Percentiles rank a stretch among this genome's conserved stretches.
Conservation (phyloP, 179 eudicot genomes). For the Drosera spatulata region DNA sequence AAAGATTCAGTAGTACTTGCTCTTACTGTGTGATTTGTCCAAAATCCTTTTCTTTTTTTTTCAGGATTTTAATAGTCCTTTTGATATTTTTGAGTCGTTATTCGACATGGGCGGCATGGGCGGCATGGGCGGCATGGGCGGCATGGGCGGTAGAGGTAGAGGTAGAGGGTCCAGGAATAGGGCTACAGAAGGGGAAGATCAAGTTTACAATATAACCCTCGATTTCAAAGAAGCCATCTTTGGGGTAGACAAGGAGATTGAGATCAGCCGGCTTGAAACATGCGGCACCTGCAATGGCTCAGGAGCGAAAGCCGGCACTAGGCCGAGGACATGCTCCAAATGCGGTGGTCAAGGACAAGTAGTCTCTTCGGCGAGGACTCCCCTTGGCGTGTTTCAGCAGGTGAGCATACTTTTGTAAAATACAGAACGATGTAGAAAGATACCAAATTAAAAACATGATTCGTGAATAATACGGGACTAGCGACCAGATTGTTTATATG, state of each 20-base stretch:
- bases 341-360: conserved; percentile 98
- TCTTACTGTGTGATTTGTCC: neutral
- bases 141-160: conserved; percentile 38
- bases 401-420: conserved; percentile 18
- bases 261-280: conserved; percentile 58
- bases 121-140: conserved; percentile 67
- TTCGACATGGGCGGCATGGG: conserved; percentile 32
- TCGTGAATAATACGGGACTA: too few relatives aligned
- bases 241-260: conserved; percentile 85
- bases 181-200: conserved; percentile 84
- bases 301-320: conserved; percentile 87
- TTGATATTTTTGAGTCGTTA: conserved; percentile 78
- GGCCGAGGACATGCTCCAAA: conserved; percentile 48
- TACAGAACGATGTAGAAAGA: too few relatives aligned
- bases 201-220: conserved; percentile 60
- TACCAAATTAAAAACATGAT: too few relatives aligned
- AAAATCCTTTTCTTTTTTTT: neutral
- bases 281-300: conserved; percentile 85
- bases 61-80: conserved; percentile 91
- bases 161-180: conserved; percentile 54
- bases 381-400: conserved; percentile 89
- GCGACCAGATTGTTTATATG: too few relatives aligned
- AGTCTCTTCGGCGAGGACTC: conserved; percentile 76
- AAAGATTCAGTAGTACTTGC: too few relatives aligned
- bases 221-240: conserved; percentile 89